Evolutionary conservation across 371 early-diverging fungal genomes (phyloP), one percentile per base, ranked within the genome.

Genomic region (Rhizopus delemar): DNA sequence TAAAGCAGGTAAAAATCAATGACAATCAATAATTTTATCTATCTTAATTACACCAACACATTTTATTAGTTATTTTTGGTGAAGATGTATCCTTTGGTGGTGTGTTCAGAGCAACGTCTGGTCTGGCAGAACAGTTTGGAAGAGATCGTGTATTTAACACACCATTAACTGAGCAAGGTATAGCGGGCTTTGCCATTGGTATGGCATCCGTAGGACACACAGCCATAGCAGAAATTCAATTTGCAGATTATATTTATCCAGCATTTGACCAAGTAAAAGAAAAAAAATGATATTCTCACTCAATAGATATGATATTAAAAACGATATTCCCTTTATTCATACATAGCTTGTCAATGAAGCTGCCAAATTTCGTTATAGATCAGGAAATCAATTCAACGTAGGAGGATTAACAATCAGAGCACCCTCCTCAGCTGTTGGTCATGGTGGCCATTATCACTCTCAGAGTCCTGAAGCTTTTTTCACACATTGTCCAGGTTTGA

Each of bases 11-110:
- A 60, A 41, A 51, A 13, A 2, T 8, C 6, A 4, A 8, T 1
- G 12, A 5, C 29, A 16, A 5, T 41, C 2, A 6, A 60, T 9
- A 15, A 29, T 4, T 12, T 6, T 33, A 33, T 32, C 12, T 7
- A 22, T 22, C 22, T 0, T 22, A 0, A 11, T 8, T 7, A 9
- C 1, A 16, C 12, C 9, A 45, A 33, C 39, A 8, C 13, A 53
- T 9, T 15, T 13, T 56, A 41, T 8, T 59, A 86, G 93, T 93
- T 6, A 85, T 98, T 8, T 98, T 98, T 83, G 99, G 99, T 43
- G 99, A 98, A 66, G 99, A 98, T 81, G 97, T 98, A 3, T 92
- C 93, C 0, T 98, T 98, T 77, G 98, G 98, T 62, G 98, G 98
- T 15, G 98, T 98, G 4, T 98, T 98, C 73, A 84, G 98, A 46